Evolutionary conservation across 2,329 filamentous ascomycete species (phyloP).

Genomic region (Aspergillus chevalieri): DNA sequence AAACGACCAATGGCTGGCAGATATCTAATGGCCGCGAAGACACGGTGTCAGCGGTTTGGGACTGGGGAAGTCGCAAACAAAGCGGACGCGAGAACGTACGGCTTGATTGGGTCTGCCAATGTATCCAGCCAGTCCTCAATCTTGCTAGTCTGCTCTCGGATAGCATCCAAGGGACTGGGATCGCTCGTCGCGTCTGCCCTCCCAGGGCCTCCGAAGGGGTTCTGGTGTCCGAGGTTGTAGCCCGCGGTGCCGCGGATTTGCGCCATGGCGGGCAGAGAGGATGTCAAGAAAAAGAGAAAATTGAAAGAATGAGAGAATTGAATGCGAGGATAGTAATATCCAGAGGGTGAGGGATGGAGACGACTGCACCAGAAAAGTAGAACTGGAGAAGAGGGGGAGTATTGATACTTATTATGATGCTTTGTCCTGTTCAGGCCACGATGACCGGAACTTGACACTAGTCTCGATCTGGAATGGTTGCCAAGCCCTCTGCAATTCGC

Average conservation of each 20-base stretch:
- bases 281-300: constrained; percentile 3
- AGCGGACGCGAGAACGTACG: constrained; percentile 55
- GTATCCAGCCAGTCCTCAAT: constrained; percentile 91
- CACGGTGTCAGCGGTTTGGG: constrained; percentile 22
- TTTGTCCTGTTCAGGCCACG: constrained; percentile 34
- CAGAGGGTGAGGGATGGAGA: not conserved
- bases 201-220: constrained; percentile 61
- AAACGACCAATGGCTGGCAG: constrained; percentile 94
- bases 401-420: constrained; percentile 14
- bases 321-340: constrained; percentile 5
- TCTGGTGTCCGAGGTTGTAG: constrained; percentile 74
- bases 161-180: constrained; percentile 74
- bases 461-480: constrained; percentile 23
- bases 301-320: constrained; percentile 5
- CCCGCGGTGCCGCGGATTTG: constrained; percentile 63
- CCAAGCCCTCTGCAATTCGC: constrained; percentile 13
- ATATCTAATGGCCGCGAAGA: constrained; percentile 55
- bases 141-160: constrained; percentile 94
- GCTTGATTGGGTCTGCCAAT: constrained; percentile 84
- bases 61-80: not conserved
- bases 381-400: not conserved
- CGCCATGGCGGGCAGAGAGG: constrained; percentile 33
- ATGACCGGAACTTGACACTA: constrained; percentile 32
- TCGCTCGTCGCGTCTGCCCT: constrained; percentile 58
- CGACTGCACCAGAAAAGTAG: too few relatives aligned